phyloP scores from a whole-genome alignment of 257 asterid species.

The Jasminum sambac region DNA sequence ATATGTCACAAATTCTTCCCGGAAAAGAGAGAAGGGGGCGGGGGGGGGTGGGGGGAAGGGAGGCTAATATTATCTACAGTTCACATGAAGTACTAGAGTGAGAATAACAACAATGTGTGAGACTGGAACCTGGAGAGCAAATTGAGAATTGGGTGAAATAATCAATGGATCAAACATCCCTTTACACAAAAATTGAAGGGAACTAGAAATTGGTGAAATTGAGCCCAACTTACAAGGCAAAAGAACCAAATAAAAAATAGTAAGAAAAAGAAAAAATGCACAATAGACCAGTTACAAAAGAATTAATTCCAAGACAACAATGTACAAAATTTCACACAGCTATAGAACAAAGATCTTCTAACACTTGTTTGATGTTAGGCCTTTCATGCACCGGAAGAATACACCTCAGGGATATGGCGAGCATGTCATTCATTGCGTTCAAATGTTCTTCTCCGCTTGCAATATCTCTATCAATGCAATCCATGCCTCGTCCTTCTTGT shows the following conservation, averaged over 20 bases:
- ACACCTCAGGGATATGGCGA: constrained; percentile 77
- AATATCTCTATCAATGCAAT: constrained; percentile 85
- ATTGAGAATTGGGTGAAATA: constrained; percentile 58
- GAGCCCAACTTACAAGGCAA: constrained; percentile 59
- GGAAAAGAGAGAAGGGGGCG: too few relatives aligned
- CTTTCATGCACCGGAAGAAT: constrained; percentile 84
- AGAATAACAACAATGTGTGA: constrained; percentile 10
- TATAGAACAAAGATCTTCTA: constrained; percentile 68
- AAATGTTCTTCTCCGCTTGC: constrained; percentile 77
- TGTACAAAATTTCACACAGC: constrained; percentile 73
- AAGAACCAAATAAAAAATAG: constrained; percentile 35
- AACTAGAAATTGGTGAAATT: constrained; percentile 47
- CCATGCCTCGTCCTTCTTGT: constrained; percentile 87
- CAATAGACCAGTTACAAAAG: constrained; percentile 48
- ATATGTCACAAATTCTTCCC: too few relatives aligned
- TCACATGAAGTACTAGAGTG: background rate
- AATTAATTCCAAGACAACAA: constrained; percentile 49
- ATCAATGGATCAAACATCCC: constrained; percentile 86
- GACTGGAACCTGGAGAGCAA: constrained; percentile 29
- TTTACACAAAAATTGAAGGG: constrained; percentile 84
- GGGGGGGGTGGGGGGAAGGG: too few relatives aligned
- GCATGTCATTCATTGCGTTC: constrained; percentile 80
- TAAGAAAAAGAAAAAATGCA: constrained; percentile 12
- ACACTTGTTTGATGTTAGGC: constrained; percentile 83
- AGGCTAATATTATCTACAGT: too few relatives aligned